A percentile compares a stretch with the other conserved stretches of the same genome.
phyloP scores from a whole-genome alignment of 176 grass and related monocot genomes.

The Carex kokanica region DNA sequence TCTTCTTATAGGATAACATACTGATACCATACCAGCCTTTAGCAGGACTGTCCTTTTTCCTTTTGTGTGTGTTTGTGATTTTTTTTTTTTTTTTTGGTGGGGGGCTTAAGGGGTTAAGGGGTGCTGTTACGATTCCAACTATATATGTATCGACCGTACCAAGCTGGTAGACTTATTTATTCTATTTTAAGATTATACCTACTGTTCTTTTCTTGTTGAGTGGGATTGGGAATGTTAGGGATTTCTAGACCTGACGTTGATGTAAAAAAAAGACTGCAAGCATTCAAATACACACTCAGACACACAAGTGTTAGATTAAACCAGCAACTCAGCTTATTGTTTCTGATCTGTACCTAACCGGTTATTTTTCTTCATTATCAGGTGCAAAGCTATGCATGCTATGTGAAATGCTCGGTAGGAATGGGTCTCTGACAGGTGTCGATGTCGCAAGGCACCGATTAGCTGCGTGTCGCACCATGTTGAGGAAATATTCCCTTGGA shows the following conservation, averaged over 20 bases:
- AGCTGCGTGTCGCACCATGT: slow-evolving; percentile 85
- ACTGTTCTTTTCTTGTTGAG: neutral
- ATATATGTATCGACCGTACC: neutral
- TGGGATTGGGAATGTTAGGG: neutral
- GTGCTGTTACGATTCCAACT: neutral
- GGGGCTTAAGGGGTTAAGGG: too few species aligned
- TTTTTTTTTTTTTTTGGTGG: neutral
- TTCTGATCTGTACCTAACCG: neutral
- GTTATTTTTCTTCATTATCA: slow-evolving; percentile 25
- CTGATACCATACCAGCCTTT: neutral
- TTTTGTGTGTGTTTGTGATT: neutral
- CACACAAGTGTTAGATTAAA: neutral
- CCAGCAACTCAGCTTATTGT: neutral
- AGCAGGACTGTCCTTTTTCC: neutral
- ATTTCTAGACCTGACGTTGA: neutral
- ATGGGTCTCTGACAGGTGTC: slow-evolving; percentile 86
- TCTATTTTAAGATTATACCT: neutral
- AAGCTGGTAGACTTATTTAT: neutral
- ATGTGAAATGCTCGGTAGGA: slow-evolving; percentile 60
- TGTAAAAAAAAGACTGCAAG: neutral
- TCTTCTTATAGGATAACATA: neutral
- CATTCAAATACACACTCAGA: neutral
- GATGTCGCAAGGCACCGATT: slow-evolving; percentile 83
- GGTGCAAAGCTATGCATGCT: slow-evolving; percentile 99
- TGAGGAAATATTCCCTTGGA: slow-evolving; percentile 86